A percentile compares a stretch with the other conserved stretches of the same genome.
Conservation (phyloP, 2,329 filamentous ascomycete species). For the Penicillium sp. region DNA sequence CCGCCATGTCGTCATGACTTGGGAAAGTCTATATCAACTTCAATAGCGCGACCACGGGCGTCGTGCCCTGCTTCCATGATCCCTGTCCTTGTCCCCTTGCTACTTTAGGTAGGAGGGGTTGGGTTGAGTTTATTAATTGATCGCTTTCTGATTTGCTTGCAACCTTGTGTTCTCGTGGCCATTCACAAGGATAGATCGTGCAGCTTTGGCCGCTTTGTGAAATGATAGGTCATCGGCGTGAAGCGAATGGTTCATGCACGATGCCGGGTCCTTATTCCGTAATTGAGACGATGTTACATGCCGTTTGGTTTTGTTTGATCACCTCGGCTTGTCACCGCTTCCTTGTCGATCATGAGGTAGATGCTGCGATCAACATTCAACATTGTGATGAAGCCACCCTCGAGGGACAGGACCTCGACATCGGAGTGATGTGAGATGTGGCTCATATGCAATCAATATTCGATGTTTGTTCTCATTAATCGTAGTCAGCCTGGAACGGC, state of each 20-base stretch:
- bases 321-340: not conserved
- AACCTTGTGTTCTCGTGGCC: not conserved
- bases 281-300: not conserved
- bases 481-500: too few relatives aligned
- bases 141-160: not conserved
- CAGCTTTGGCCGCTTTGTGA: not conserved
- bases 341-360: not conserved
- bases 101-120: too few relatives aligned
- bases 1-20: constrained; percentile 3
- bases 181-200: not conserved
- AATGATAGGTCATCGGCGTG: not conserved
- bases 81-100: not conserved
- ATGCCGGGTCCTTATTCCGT: not conserved
- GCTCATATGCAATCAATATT: not conserved
- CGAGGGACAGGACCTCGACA: not conserved
- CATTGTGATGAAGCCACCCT: not conserved
- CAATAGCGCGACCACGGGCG: not conserved
- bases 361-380: not conserved
- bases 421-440: not conserved
- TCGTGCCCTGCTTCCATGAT: not conserved
- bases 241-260: not conserved
- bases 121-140: too few relatives aligned
- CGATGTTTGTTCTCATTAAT: too few relatives aligned
- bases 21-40: not conserved
- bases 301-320: not conserved